Evolutionary conservation across 768 basidiomycete genomes (phyloP).

Genomic region (Holtermannia corniformis): DNA sequence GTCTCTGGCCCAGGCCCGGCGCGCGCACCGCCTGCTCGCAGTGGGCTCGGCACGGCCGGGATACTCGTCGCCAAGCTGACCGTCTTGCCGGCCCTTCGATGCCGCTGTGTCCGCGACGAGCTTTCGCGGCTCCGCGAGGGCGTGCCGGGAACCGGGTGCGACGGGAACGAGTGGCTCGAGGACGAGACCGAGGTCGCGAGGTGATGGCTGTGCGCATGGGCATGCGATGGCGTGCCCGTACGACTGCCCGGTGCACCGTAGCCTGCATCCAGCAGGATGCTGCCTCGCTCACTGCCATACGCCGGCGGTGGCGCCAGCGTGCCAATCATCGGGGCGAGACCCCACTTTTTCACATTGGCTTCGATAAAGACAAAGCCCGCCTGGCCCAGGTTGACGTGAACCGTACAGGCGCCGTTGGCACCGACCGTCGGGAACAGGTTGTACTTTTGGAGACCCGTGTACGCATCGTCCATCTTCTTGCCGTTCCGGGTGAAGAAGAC

Average conservation of each 20-base stretch:
- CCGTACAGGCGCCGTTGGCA: conserved; percentile 88
- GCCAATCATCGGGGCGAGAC: conserved; percentile 90
- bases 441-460: conserved; percentile 74
- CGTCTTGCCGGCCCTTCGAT: conserved; percentile 15
- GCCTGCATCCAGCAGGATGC: conserved; percentile 87
- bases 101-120: conserved; percentile 17
- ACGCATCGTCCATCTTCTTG: conserved; percentile 92
- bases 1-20: conserved; percentile 28
- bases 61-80: conserved; percentile 16
- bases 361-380: conserved; percentile 98
- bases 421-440: conserved; percentile 97
- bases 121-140: no score
- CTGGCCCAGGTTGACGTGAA: conserved; percentile 96
- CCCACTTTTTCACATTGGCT: conserved; percentile 99
- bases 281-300: conserved; percentile 92
- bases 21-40: conserved; percentile 13
- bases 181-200: background rate
- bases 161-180: background rate
- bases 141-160: background rate
- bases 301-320: conserved; percentile 96
- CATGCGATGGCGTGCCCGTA: background rate
- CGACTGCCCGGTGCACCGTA: conserved; percentile 44
- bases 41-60: conserved; percentile 16
- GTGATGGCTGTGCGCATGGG: background rate
- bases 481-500: conserved; percentile 99